Conservation (phyloP, 768 basidiomycete genomes). For the Mycena albidolilacea region DNA sequence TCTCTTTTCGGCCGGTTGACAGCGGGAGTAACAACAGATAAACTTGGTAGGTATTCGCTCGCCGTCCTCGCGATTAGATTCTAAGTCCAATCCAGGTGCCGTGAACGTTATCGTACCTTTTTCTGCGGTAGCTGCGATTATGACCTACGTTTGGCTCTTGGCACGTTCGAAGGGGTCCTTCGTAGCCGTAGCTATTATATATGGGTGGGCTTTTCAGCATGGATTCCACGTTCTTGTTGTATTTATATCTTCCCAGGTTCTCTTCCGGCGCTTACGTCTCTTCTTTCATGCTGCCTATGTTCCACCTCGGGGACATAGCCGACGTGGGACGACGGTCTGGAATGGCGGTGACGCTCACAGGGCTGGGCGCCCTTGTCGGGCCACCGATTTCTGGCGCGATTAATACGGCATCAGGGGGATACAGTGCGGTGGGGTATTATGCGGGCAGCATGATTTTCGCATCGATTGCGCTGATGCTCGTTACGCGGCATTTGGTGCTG, state of each 20-base stretch:
- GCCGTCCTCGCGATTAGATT: not conserved
- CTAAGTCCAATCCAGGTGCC: constrained; percentile 60
- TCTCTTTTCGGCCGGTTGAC: constrained; percentile 74
- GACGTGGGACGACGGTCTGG: constrained; percentile 81
- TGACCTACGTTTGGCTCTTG: constrained; percentile 84
- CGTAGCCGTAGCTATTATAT: constrained; percentile 70
- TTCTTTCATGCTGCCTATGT: constrained; percentile 69
- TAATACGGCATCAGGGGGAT: constrained; percentile 66
- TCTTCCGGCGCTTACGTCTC: constrained; percentile 75
- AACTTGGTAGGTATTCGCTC: constrained; percentile 57
- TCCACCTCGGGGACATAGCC: constrained; percentile 69
- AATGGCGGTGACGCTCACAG: constrained; percentile 73
- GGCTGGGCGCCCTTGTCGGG: constrained; percentile 76
- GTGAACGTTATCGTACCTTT: constrained; percentile 81
- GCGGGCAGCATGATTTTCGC: constrained; percentile 57
- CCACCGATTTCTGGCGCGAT: constrained; percentile 85
- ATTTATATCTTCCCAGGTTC: constrained; percentile 55
- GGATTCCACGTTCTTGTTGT: not conserved
- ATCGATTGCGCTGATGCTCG: constrained; percentile 56
- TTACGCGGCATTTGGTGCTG: constrained; percentile 58
- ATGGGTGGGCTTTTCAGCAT: constrained; percentile 65
- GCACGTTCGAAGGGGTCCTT: constrained; percentile 60
- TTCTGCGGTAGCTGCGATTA: constrained; percentile 65
- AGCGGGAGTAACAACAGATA: constrained; percentile 69
- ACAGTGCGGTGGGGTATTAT: constrained; percentile 67